Evolutionary conservation across 2,329 filamentous ascomycete genomes (phyloP).

Genomic region (Hypoxylon sp.): DNA sequence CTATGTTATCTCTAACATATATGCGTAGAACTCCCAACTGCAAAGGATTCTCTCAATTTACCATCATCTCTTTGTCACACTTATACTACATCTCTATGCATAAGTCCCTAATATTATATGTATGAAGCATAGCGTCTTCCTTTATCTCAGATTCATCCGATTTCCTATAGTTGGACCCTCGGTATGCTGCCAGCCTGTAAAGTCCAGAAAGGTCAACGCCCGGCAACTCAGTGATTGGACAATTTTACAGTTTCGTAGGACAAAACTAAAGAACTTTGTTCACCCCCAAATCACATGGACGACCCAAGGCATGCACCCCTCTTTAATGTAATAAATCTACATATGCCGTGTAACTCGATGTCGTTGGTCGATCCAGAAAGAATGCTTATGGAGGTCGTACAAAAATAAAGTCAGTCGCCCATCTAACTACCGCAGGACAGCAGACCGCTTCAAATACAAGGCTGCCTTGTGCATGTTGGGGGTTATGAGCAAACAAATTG

Average conservation of each 20-base stretch:
- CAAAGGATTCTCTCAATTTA: not conserved
- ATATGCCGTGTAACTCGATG: conserved; percentile 38
- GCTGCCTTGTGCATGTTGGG: not conserved
- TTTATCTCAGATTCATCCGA: conserved; percentile 5
- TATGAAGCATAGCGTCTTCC: not conserved
- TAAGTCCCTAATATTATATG: not conserved
- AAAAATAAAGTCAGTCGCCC: not conserved
- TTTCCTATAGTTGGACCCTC: not conserved
- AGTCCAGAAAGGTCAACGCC: not conserved
- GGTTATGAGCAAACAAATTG: not conserved
- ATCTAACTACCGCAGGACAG: not conserved
- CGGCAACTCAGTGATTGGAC: conserved; percentile 23
- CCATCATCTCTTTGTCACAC: no score
- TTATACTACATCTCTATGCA: not conserved
- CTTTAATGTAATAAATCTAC: conserved; percentile 3
- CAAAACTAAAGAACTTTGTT: not conserved
- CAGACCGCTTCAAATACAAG: conserved; percentile 5
- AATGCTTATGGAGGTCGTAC: not conserved
- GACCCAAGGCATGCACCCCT: conserved; percentile 7
- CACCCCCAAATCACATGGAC: conserved; percentile 11
- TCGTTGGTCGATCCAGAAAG: conserved; percentile 7
- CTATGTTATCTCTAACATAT: no score
- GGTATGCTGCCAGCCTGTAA: not conserved
- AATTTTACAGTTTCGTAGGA: conserved; percentile 2
- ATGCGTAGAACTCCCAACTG: not conserved